Conservation (phyloP, 805 yeast genomes). For the Saccharomyces mikatae region DNA sequence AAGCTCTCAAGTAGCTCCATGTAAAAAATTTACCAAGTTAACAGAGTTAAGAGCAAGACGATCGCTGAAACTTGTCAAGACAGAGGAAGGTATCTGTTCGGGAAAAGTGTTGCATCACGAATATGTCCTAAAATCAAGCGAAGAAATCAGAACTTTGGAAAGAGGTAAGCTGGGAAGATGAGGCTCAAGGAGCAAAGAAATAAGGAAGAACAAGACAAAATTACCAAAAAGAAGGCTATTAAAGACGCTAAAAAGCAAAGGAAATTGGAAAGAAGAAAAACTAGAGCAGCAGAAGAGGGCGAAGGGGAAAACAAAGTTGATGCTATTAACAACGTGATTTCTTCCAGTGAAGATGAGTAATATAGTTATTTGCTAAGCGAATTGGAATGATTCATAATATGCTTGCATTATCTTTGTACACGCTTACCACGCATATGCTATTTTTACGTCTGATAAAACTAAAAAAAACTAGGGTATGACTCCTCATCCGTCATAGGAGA, state of each 20-base stretch:
- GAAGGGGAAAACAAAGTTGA: slow-evolving; percentile 22
- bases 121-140: slow-evolving; percentile 50
- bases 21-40: slow-evolving; percentile 80
- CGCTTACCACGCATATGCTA: background rate
- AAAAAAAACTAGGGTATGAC: background rate
- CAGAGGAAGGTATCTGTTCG: slow-evolving; percentile 84
- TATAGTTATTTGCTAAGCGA: slow-evolving; percentile 39
- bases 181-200: slow-evolving; percentile 64
- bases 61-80: slow-evolving; percentile 65
- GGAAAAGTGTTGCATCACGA: slow-evolving; percentile 87
- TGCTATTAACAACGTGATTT: slow-evolving; percentile 18
- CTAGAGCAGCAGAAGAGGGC: slow-evolving; percentile 22
- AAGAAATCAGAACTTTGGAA: slow-evolving; percentile 58
- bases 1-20: slow-evolving; percentile 18
- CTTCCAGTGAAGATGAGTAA: slow-evolving; percentile 27
- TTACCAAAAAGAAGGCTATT: slow-evolving; percentile 63
- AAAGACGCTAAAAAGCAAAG: slow-evolving; percentile 69
- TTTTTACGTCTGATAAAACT: background rate
- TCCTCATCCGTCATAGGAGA: background rate
- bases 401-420: background rate
- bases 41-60: slow-evolving; percentile 92
- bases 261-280: slow-evolving; percentile 45
- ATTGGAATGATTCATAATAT: slow-evolving; percentile 24
- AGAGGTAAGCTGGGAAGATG: slow-evolving; percentile 53
- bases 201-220: slow-evolving; percentile 70